These are phyloP conservation scores for Orbilia ellipsospora DNA, from an alignment of 2,329 filamentous ascomycete genomes.

Conservation along the genomic window DNA sequence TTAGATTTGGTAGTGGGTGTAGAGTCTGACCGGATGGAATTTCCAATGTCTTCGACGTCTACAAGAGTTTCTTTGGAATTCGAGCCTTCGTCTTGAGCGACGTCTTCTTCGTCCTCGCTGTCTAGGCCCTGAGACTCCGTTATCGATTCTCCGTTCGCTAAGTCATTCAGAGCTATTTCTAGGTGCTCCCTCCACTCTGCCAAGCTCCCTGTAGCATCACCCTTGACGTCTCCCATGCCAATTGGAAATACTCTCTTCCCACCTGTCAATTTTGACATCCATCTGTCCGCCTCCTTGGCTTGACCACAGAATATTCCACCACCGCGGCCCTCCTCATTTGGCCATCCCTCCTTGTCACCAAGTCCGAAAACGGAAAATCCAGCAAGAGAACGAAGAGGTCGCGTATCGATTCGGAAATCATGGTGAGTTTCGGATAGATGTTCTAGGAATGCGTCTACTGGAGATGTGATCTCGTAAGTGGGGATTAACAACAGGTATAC, in stretches of 20 bases:
- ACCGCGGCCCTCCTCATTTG: slow-evolving; percentile 80
- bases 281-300: slow-evolving; percentile 87
- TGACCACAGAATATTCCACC: slow-evolving; percentile 76
- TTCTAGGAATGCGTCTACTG: slow-evolving; percentile 85
- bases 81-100: slow-evolving; percentile 52
- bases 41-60: slow-evolving; percentile 59
- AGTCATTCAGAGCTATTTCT: slow-evolving; percentile 74
- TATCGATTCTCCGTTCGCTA: slow-evolving; percentile 49
- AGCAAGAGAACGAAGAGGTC: slow-evolving; percentile 77
- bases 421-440: slow-evolving; percentile 93
- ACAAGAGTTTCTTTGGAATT: slow-evolving; percentile 56
- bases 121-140: slow-evolving; percentile 58
- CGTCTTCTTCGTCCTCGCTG: slow-evolving; percentile 55
- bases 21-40: slow-evolving; percentile 54
- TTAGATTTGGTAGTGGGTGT: slow-evolving; percentile 69
- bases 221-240: slow-evolving; percentile 79
- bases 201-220: slow-evolving; percentile 69
- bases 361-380: slow-evolving; percentile 96
- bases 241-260: slow-evolving; percentile 79
- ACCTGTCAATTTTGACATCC: slow-evolving; percentile 94
- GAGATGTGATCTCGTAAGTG: slow-evolving; percentile 94
- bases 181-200: slow-evolving; percentile 83
- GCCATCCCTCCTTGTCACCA: slow-evolving; percentile 91
- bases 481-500: slow-evolving; percentile 89
- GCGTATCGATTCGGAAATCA: slow-evolving; percentile 95